Evolutionary conservation across 306 rosid species (phyloP).

Genomic region (Sechiopsis laciniata): DNA sequence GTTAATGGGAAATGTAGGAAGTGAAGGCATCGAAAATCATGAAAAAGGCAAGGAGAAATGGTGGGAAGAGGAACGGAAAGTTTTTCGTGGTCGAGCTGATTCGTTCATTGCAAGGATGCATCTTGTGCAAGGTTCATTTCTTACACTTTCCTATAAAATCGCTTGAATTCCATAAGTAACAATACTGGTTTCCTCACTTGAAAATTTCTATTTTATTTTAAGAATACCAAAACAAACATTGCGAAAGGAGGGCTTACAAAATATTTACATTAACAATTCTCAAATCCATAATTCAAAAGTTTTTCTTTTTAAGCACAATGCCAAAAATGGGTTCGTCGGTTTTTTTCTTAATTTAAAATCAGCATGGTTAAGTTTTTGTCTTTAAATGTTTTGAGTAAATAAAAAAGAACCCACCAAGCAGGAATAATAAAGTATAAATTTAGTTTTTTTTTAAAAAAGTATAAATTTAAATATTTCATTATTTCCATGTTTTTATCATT

Average conservation of each 20-base stretch:
- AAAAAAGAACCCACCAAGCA: not conserved
- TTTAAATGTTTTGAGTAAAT: not conserved
- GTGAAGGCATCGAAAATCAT: conserved; percentile 42
- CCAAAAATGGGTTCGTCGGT: not conserved
- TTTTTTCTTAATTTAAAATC: not conserved
- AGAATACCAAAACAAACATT: not conserved
- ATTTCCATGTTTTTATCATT: not conserved
- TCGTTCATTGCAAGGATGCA: conserved; percentile 98
- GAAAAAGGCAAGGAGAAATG: conserved; percentile 61
- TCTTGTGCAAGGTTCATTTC: conserved; percentile 81
- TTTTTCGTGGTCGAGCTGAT: conserved; percentile 75
- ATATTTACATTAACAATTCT: not conserved
- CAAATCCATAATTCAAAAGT: not conserved
- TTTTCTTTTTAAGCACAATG: not conserved
- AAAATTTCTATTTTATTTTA: not conserved
- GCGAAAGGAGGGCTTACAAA: not conserved
- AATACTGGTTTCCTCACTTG: too few relatives aligned
- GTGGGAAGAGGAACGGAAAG: conserved; percentile 86
- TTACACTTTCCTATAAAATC: conserved; percentile 3
- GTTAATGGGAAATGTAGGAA: conserved; percentile 76
- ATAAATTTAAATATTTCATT: not conserved
- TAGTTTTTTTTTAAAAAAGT: not conserved
- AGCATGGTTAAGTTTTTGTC: not conserved
- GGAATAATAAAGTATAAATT: not conserved
- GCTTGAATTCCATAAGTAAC: too few relatives aligned